A percentile compares a stretch with the other conserved stretches of the same genome.
Conservation (phyloP, 2,329 filamentous ascomycete species). For the Talaromyces atroroseus region DNA sequence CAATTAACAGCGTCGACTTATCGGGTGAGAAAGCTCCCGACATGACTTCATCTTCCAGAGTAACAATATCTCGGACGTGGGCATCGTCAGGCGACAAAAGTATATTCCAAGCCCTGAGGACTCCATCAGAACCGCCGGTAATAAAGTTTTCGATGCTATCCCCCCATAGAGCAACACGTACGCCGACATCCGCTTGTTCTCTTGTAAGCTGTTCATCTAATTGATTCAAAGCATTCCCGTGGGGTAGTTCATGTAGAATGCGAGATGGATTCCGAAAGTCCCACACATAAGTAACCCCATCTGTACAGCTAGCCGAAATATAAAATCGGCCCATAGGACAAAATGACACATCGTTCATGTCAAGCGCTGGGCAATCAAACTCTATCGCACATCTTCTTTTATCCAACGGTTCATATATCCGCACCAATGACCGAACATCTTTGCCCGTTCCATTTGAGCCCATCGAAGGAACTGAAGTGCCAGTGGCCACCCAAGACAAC, state of each 20-base stretch:
- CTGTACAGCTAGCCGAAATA: slow-evolving; percentile 55
- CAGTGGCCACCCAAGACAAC: slow-evolving; percentile 49
- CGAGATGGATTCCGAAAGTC: slow-evolving; percentile 46
- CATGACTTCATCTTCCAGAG: slow-evolving; percentile 51
- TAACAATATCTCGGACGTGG: slow-evolving; percentile 47
- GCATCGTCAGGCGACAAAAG: slow-evolving; percentile 47
- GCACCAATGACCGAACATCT: slow-evolving; percentile 45
- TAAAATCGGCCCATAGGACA: slow-evolving; percentile 43
- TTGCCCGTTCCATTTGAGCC: slow-evolving; percentile 26
- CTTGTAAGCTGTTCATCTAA: slow-evolving; percentile 33
- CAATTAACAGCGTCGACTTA: slow-evolving; percentile 50
- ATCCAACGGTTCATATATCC: slow-evolving; percentile 45
- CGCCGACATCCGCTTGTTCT: slow-evolving; percentile 53
- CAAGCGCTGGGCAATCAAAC: slow-evolving; percentile 53
- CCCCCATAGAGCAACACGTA: slow-evolving; percentile 55
- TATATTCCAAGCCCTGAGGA: slow-evolving; percentile 57
- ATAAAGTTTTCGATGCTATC: slow-evolving; percentile 48
- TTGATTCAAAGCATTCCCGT: slow-evolving; percentile 48
- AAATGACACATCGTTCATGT: slow-evolving; percentile 57
- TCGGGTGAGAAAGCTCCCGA: slow-evolving; percentile 54
- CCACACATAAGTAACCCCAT: slow-evolving; percentile 57
- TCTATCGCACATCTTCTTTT: slow-evolving; percentile 36
- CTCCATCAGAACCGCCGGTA: slow-evolving; percentile 57
- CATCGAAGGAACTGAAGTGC: slow-evolving; percentile 36
- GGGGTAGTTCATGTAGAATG: slow-evolving; percentile 46